Percentiles rank a stretch among this genome's conserved stretches.
Conservation (phyloP, 2,329 filamentous ascomycete species). For the Mariannaea sp. region DNA sequence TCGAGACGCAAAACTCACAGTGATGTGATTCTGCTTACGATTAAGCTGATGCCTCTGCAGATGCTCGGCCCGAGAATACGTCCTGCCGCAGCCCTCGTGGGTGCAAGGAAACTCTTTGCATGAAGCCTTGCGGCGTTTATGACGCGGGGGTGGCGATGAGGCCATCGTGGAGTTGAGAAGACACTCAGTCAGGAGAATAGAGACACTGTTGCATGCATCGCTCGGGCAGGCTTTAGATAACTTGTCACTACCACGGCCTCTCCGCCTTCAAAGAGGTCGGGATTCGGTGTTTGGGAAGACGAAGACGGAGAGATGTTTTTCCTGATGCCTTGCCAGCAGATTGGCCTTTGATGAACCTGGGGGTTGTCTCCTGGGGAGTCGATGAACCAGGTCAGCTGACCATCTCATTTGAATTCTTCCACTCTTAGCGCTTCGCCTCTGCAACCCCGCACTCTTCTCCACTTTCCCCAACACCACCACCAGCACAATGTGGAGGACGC, state of each 20-base stretch:
- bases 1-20: neutral
- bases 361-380: constrained; percentile 13
- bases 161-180: constrained; percentile 28
- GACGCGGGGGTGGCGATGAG: constrained; percentile 35
- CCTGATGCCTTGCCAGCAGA: constrained; percentile 8
- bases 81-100: constrained; percentile 38
- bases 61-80: constrained; percentile 37
- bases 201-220: constrained; percentile 1
- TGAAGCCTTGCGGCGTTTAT: constrained; percentile 40
- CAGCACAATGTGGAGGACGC: constrained; percentile 10
- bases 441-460: constrained; percentile 16
- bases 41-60: constrained; percentile 38
- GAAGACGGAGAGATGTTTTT: constrained; percentile 5
- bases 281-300: neutral
- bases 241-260: constrained; percentile 3
- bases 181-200: neutral
- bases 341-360: constrained; percentile 7
- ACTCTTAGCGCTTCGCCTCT: constrained; percentile 6
- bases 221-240: neutral
- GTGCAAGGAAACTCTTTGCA: constrained; percentile 40
- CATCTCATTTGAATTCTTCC: neutral
- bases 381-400: constrained; percentile 18
- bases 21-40: constrained; percentile 25
- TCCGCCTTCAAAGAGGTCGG: neutral
- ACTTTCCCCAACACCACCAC: constrained; percentile 9